phyloP scores from a whole-genome alignment of 768 basidiomycete genomes.

The Lentinula guzmanii region DNA sequence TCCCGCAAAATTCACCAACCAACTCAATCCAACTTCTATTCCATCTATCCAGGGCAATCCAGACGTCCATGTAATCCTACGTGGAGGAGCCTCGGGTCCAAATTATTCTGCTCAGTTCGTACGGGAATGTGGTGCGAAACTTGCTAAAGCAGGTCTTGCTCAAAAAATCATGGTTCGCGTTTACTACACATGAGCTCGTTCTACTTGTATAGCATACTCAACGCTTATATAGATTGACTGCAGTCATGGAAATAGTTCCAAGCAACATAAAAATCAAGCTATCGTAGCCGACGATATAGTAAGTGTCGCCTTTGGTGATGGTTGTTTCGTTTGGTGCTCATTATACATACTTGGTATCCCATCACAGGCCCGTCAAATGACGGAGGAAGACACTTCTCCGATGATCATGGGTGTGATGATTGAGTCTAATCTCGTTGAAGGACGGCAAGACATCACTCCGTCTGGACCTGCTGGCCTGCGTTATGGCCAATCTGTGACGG shows the following conservation, averaged over 20 bases:
- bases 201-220: not conserved
- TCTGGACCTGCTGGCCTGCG: conserved; percentile 66
- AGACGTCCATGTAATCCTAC: conserved; percentile 90
- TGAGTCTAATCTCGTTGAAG: conserved; percentile 86
- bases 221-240: conserved; percentile 70
- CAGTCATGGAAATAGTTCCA: conserved; percentile 93
- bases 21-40: not conserved
- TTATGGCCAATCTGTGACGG: conserved; percentile 85
- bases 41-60: conserved; percentile 63
- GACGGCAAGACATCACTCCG: conserved; percentile 78
- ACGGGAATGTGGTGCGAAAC: conserved; percentile 63
- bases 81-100: conserved; percentile 85
- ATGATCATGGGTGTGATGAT: conserved; percentile 93
- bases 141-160: conserved; percentile 71
- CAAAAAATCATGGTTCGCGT: conserved; percentile 79
- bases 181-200: conserved; percentile 2
- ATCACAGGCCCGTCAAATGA: conserved; percentile 63
- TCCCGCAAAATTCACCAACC: not conserved
- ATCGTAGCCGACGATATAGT: conserved; percentile 91
- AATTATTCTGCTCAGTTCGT: conserved; percentile 84
- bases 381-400: conserved; percentile 60
- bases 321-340: not conserved
- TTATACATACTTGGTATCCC: conserved; percentile 14
- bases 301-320: conserved; percentile 19
- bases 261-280: conserved; percentile 85